Conservation (phyloP, 805 yeast species). For the Scheffersomyces ergatensis region DNA sequence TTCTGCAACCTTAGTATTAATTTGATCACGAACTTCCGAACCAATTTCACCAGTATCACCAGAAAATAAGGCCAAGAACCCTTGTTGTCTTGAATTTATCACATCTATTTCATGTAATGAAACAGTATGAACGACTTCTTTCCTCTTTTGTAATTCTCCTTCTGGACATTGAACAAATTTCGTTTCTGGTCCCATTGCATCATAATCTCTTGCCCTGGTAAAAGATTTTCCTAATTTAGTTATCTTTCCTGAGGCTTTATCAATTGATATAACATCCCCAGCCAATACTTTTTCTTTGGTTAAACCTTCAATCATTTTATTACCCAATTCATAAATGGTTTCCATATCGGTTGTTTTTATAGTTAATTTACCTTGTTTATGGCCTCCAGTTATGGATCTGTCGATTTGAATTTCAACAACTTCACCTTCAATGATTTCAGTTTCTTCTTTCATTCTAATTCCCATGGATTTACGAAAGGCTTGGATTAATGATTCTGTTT, state of each 20-base stretch:
- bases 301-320: constrained; percentile 90
- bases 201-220: constrained; percentile 95
- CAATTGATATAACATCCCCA: constrained; percentile 95
- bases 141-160: constrained; percentile 95
- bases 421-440: constrained; percentile 97
- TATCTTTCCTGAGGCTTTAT: constrained; percentile 92
- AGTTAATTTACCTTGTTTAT: constrained; percentile 95
- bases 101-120: constrained; percentile 97
- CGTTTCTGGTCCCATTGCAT: constrained; percentile 98
- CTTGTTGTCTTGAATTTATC: constrained; percentile 96
- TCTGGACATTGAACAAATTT: constrained; percentile 98
- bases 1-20: constrained; percentile 93
- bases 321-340: constrained; percentile 92
- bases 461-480: constrained; percentile 96
- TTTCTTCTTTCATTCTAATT: constrained; percentile 90
- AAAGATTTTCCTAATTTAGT: constrained; percentile 94
- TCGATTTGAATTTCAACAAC: constrained; percentile 96
- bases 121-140: constrained; percentile 96
- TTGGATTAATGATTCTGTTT: constrained; percentile 95
- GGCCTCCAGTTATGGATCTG: constrained; percentile 94
- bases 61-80: constrained; percentile 90
- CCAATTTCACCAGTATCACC: constrained; percentile 98
- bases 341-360: constrained; percentile 98
- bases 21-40: constrained; percentile 92
- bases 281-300: constrained; percentile 94